These are phyloP conservation scores for Paecilomyces sp. DNA, from an alignment of 2,329 filamentous ascomycete genomes.

Conservation along the genomic window DNA sequence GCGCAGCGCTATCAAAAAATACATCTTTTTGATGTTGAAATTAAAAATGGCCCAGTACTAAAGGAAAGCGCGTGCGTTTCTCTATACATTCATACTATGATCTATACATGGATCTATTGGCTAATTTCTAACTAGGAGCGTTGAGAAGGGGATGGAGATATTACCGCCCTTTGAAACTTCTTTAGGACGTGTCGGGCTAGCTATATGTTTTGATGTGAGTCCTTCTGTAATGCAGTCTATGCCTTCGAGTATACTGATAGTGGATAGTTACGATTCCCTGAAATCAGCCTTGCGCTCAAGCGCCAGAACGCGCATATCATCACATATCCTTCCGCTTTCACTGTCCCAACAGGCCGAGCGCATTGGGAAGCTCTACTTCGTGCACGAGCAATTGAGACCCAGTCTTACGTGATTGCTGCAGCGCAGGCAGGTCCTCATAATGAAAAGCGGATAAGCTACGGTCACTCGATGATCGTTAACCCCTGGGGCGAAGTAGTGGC, in stretches of 20 bases:
- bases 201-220: conserved; percentile 78
- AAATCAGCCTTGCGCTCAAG: conserved; percentile 62
- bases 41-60: conserved; percentile 50
- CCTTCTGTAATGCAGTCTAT: not conserved
- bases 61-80: conserved; percentile 50
- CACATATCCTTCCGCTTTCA: conserved; percentile 86
- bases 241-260: not conserved
- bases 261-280: conserved; percentile 63
- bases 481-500: conserved; percentile 76
- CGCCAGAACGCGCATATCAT: conserved; percentile 65
- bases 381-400: conserved; percentile 79
- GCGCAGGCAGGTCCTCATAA: conserved; percentile 75
- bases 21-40: conserved; percentile 74
- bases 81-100: not conserved
- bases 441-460: conserved; percentile 72
- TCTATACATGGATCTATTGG: not conserved
- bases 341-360: conserved; percentile 71
- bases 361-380: conserved; percentile 80
- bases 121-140: conserved; percentile 37
- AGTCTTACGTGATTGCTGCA: conserved; percentile 79
- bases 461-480: conserved; percentile 75
- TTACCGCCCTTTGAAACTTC: conserved; percentile 64
- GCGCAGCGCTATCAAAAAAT: conserved; percentile 73
- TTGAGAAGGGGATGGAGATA: conserved; percentile 60
- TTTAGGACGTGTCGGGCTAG: conserved; percentile 67